phyloP scores from a whole-genome alignment of 352 stramenopile genomes.

The Halophytophthora polymorphica region DNA sequence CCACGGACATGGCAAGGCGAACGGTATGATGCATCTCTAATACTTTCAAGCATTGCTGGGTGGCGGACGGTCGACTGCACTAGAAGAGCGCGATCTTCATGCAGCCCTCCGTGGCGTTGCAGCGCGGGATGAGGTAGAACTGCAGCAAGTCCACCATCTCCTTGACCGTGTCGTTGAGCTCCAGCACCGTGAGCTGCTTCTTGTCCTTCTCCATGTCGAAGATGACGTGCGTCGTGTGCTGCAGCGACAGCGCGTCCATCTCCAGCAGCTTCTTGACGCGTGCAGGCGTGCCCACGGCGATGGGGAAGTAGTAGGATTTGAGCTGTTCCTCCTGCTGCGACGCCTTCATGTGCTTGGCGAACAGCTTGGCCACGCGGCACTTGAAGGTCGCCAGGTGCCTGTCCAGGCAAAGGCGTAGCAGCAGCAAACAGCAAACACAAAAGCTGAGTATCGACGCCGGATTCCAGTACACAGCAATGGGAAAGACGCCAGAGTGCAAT shows the following conservation, averaged over 20 bases:
- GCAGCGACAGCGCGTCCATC: slow-evolving; percentile 66
- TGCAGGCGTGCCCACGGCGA: slow-evolving; percentile 74
- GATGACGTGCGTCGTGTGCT: slow-evolving; percentile 78
- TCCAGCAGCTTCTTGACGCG: slow-evolving; percentile 81
- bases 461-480: slow-evolving; percentile 18
- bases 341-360: slow-evolving; percentile 92
- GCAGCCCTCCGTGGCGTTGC: slow-evolving; percentile 42
- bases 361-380: slow-evolving; percentile 94
- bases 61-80: neutral
- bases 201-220: slow-evolving; percentile 88
- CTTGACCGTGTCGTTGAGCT: slow-evolving; percentile 81
- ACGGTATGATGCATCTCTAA: too few species aligned
- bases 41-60: too few species aligned
- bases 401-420: neutral
- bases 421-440: neutral
- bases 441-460: neutral
- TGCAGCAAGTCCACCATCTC: slow-evolving; percentile 80
- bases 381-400: slow-evolving; percentile 82
- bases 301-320: slow-evolving; percentile 59
- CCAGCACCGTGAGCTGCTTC: slow-evolving; percentile 77
- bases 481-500: slow-evolving; percentile 7
- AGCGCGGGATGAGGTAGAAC: slow-evolving; percentile 64
- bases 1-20: neutral
- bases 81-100: slow-evolving; percentile 82
- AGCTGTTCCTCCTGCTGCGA: slow-evolving; percentile 88